Conservation (phyloP, 129 eudicot species). For the Pulicaria dysenterica region DNA sequence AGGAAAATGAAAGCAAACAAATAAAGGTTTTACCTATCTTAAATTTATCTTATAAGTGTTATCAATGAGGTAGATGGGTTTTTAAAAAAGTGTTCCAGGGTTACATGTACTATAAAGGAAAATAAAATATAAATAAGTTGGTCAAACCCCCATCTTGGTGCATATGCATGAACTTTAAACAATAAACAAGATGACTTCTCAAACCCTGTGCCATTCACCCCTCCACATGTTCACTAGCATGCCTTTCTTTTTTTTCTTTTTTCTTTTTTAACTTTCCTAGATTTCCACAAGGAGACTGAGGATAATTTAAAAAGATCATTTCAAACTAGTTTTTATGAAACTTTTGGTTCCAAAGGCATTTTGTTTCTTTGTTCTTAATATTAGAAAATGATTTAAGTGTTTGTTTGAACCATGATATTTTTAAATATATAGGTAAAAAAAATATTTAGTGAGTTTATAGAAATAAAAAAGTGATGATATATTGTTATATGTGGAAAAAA, state of each 20-base stretch:
- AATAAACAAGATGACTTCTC: conserved; percentile 27
- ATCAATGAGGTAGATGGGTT: no score
- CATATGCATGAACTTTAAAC: conserved; percentile 1
- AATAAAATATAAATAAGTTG: conserved; percentile 15
- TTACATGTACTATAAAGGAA: no score
- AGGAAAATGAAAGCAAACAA: no score
- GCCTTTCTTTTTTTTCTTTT: conserved; percentile 4
- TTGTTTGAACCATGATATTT: no score
- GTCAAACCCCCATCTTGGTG: conserved; percentile 32
- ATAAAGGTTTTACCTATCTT: no score
- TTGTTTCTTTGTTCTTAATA: not conserved
- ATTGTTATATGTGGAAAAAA: no score
- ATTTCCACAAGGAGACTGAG: conserved; percentile 24
- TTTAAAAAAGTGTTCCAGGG: no score
- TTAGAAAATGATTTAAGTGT: no score
- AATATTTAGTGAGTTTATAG: no score
- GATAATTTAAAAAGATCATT: conserved; percentile 9
- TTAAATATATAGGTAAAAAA: no score
- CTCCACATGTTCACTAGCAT: conserved; percentile 36
- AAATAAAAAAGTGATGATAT: no score
- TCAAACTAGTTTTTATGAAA: conserved; percentile 12
- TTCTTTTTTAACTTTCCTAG: conserved; percentile 18
- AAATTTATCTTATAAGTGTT: no score
- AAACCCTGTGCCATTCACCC: conserved; percentile 30
- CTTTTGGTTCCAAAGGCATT: conserved; percentile 6